These are phyloP conservation scores for Acacia crassicarpa DNA, from an alignment of 306 rosid species.

Conservation along the genomic window DNA sequence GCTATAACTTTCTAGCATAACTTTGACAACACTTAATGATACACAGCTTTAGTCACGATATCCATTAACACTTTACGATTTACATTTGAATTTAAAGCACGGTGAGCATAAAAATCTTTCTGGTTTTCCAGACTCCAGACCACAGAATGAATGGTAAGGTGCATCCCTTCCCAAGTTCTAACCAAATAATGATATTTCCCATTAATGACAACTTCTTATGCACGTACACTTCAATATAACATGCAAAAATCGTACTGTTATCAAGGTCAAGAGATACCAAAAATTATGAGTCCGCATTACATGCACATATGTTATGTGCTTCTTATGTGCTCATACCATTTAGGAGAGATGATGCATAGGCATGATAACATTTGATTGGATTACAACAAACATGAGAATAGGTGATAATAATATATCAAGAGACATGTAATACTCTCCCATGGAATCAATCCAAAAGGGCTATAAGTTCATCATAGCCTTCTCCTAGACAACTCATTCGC, in stretches of 20 bases:
- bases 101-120: neutral
- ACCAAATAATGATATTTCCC: slow-evolving; percentile 2
- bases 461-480: slow-evolving; percentile 3
- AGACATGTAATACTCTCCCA: no score
- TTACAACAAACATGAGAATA: no score
- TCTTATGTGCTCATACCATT: no score
- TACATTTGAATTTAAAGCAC: slow-evolving; percentile 6
- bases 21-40: slow-evolving; percentile 14
- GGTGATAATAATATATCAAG: no score
- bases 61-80: neutral
- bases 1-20: neutral
- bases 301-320: no score
- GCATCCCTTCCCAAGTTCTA: neutral
- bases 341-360: no score
- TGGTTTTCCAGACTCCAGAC: neutral
- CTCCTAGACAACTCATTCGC: neutral
- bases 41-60: slow-evolving; percentile 4
- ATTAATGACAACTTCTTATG: neutral
- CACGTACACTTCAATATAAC: neutral
- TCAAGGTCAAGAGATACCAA: neutral
- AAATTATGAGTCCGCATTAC: no score
- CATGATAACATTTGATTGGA: no score
- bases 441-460: no score
- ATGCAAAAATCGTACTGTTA: neutral
- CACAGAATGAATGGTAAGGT: neutral